Evolutionary conservation across 2,329 filamentous ascomycete genomes (phyloP).

Genomic region (Clonostachys rhizophaga): DNA sequence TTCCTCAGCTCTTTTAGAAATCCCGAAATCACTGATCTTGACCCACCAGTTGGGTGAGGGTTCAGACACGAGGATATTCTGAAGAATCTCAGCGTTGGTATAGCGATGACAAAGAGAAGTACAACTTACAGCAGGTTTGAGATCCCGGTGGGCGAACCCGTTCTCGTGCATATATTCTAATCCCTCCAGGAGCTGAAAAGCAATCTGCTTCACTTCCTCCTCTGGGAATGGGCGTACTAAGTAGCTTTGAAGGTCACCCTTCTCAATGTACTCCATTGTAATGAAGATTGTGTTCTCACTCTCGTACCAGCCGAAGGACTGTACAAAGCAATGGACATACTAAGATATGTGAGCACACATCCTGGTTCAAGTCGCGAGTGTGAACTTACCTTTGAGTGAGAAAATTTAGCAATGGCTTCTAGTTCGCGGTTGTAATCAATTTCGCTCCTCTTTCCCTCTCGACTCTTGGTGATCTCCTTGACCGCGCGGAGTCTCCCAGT

Average conservation of each 20-base stretch:
- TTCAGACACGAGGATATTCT: not conserved
- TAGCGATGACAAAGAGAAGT: too few species aligned
- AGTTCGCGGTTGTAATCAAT: too few species aligned
- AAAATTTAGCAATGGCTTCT: too few species aligned
- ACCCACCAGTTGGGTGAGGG: too few species aligned
- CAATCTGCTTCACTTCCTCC: conserved; percentile 3
- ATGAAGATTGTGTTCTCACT: conserved; percentile 4
- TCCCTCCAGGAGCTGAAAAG: conserved; percentile 6
- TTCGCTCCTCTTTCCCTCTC: too few species aligned
- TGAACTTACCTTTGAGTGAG: too few species aligned
- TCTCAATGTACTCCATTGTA: conserved; percentile 8
- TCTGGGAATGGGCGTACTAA: conserved; percentile 2
- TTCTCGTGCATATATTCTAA: conserved; percentile 9
- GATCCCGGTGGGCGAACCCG: conserved; percentile 10
- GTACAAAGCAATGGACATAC: conserved; percentile 9
- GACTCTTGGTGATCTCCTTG: too few species aligned
- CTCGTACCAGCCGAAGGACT: conserved; percentile 8
- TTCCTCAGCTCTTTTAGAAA: too few species aligned
- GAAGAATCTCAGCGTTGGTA: too few species aligned
- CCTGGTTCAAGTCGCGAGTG: too few species aligned
- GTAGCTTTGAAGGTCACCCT: conserved; percentile 5
- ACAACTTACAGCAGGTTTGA: conserved; percentile 4
- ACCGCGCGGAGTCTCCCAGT: too few species aligned
- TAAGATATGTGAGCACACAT: not conserved
- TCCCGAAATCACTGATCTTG: too few species aligned